phyloP scores from a whole-genome alignment of 495 filamentous ascomycete genomes.

The Friedmanniomyces endolithicus region DNA sequence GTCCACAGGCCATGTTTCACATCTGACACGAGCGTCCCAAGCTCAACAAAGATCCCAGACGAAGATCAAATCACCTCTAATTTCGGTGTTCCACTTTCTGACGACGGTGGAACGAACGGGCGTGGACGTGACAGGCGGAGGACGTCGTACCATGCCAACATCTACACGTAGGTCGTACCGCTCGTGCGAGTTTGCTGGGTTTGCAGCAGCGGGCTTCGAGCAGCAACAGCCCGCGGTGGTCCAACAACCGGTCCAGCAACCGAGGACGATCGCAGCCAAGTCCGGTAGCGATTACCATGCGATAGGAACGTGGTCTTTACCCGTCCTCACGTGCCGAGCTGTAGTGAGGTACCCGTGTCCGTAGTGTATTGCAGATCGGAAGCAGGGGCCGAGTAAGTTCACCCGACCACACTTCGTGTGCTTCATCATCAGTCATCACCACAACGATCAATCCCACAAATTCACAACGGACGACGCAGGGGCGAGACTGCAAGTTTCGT shows the following conservation, averaged over 20 bases:
- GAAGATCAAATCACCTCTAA: not conserved
- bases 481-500: not conserved
- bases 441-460: not conserved
- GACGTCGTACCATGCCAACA: no score
- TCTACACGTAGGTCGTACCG: no score
- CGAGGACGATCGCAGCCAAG: not conserved
- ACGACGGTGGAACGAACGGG: not conserved
- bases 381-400: not conserved
- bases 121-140: no score
- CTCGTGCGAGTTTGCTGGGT: not conserved
- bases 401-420: not conserved
- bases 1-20: not conserved
- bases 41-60: not conserved
- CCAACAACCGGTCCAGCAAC: no score
- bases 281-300: not conserved
- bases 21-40: not conserved
- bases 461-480: conserved; percentile 1
- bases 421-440: not conserved
- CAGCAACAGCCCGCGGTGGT: no score
- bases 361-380: conserved; percentile 3
- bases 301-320: not conserved
- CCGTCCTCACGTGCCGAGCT: conserved; percentile 6
- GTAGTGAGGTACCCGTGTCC: no score
- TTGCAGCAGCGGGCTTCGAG: not conserved
- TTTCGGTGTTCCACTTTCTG: not conserved